Conservation (phyloP, 169 alveolate genomes). For the Plasmodium blacklocki region DNA sequence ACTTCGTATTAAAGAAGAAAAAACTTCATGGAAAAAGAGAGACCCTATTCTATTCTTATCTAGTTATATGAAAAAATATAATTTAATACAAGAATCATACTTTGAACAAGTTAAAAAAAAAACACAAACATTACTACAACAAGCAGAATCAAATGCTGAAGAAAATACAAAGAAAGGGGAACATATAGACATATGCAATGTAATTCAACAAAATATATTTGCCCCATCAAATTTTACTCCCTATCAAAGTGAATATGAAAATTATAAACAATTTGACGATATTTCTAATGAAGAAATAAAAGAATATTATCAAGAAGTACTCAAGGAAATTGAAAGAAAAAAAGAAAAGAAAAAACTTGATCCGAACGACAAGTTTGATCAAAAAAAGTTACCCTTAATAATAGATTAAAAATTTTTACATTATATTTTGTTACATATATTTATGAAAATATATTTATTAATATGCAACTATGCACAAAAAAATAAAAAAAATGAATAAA, state of each 20-base stretch:
- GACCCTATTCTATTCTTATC: constrained; percentile 81
- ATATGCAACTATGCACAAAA: too few relatives aligned
- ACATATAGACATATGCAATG: background rate
- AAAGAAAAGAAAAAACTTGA: constrained; percentile 24
- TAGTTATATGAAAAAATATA: constrained; percentile 78
- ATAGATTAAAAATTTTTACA: constrained; percentile 13
- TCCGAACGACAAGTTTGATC: constrained; percentile 7
- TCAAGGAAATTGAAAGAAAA: constrained; percentile 24
- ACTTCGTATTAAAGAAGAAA: constrained; percentile 78
- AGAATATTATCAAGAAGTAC: constrained; percentile 35
- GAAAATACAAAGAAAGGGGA: constrained; percentile 12
- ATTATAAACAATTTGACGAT: constrained; percentile 5
- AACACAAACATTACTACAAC: constrained; percentile 31
- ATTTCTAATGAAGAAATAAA: background rate
- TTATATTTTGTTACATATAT: background rate
- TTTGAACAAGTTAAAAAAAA: constrained; percentile 75
- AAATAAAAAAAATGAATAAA: too few relatives aligned
- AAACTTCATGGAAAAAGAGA: constrained; percentile 80
- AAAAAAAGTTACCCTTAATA: constrained; percentile 40
- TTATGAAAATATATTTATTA: too few relatives aligned
- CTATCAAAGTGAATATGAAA: background rate
- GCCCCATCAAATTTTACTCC: constrained; percentile 25
- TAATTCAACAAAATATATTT: constrained; percentile 7
- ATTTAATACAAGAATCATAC: constrained; percentile 74
- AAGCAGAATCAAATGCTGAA: constrained; percentile 33